These are phyloP conservation scores for Coniella vitis DNA, from an alignment of 2,329 filamentous ascomycete species.

Conservation along the genomic window DNA sequence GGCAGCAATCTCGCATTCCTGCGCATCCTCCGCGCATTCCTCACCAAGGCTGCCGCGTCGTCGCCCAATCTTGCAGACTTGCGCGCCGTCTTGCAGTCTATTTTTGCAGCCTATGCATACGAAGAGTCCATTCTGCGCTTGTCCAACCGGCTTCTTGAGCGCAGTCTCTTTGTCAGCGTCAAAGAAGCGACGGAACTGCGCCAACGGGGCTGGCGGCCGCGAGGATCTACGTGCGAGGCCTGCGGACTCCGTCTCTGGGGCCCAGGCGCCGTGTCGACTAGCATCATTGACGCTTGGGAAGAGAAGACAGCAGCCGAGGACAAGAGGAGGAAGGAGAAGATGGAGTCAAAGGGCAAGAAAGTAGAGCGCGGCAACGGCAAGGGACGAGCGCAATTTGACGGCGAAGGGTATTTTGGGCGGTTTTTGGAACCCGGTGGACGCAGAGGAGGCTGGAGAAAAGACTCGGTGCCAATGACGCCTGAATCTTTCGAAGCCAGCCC, in stretches of 20 bases:
- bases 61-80: slow-evolving; percentile 85
- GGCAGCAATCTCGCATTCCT: slow-evolving; percentile 71
- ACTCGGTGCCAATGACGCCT: slow-evolving; percentile 14
- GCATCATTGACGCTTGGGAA: slow-evolving; percentile 80
- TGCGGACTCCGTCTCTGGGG: slow-evolving; percentile 85
- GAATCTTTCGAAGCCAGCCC: slow-evolving; percentile 13
- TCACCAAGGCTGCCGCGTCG: slow-evolving; percentile 70
- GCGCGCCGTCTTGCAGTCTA: slow-evolving; percentile 74
- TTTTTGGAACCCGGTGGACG: slow-evolving; percentile 19
- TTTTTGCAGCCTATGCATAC: slow-evolving; percentile 93
- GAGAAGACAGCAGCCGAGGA: slow-evolving; percentile 46
- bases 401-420: slow-evolving; percentile 25
- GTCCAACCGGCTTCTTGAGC: slow-evolving; percentile 79
- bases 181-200: slow-evolving; percentile 66
- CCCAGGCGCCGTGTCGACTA: slow-evolving; percentile 63
- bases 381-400: slow-evolving; percentile 20
- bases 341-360: slow-evolving; percentile 24
- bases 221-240: slow-evolving; percentile 79
- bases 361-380: slow-evolving; percentile 14
- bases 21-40: slow-evolving; percentile 80
- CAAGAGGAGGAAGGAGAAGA: slow-evolving; percentile 36
- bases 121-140: slow-evolving; percentile 83
- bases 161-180: slow-evolving; percentile 82
- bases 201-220: slow-evolving; percentile 81
- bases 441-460: slow-evolving; percentile 28